Conservation (phyloP, 2,329 filamentous ascomycete genomes). For the Coniella vitis region DNA sequence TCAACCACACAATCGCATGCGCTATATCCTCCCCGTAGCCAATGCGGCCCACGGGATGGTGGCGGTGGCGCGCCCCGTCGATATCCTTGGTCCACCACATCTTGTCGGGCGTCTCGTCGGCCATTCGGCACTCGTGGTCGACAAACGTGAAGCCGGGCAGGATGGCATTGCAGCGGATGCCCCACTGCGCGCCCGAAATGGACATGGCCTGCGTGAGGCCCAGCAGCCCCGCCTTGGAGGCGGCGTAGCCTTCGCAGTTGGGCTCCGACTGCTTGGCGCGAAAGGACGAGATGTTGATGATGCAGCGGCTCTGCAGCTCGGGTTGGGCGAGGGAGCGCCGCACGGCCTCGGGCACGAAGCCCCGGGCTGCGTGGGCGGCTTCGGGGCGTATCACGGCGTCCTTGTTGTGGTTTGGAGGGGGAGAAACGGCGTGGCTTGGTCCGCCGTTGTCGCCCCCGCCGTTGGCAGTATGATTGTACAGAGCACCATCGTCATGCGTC, state of each 20-base stretch:
- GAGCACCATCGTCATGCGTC: no score
- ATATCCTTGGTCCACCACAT: constrained; percentile 31
- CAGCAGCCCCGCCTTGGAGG: constrained; percentile 30
- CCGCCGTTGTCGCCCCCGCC: constrained; percentile 8
- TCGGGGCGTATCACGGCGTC: constrained; percentile 11
- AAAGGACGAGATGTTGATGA: constrained; percentile 40
- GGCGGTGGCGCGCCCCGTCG: constrained; percentile 32
- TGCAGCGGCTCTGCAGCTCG: constrained; percentile 23
- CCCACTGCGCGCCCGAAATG: constrained; percentile 25
- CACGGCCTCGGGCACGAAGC: neutral
- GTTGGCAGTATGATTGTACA: neutral
- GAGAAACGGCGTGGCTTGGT: constrained; percentile 31
- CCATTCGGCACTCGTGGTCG: constrained; percentile 37
- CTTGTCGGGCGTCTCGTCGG: constrained; percentile 31
- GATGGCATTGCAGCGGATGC: constrained; percentile 32
- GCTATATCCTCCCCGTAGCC: constrained; percentile 38
- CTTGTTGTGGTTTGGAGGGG: constrained; percentile 34
- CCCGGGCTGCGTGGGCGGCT: constrained; percentile 4
- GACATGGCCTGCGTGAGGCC: constrained; percentile 32
- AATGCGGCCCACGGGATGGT: constrained; percentile 37
- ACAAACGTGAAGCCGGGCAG: constrained; percentile 40
- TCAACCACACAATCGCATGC: constrained; percentile 33
- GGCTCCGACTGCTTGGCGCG: constrained; percentile 37
- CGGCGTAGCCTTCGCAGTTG: constrained; percentile 42
- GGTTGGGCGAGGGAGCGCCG: neutral